Evolutionary conservation across 75 land plant species (phyloP).

Genomic region (Selaginella tamariscina): DNA sequence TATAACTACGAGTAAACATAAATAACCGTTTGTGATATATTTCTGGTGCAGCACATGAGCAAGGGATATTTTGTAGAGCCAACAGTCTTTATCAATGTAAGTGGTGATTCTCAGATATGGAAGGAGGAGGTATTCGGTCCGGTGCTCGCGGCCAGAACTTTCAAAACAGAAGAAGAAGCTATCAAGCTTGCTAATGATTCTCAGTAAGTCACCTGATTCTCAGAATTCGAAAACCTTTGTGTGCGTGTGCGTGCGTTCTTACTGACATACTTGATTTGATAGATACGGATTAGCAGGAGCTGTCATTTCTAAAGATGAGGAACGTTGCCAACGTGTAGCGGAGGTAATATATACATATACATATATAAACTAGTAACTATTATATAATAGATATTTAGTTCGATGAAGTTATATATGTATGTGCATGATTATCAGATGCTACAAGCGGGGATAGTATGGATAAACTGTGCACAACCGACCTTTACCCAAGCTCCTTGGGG

Average conservation of each 20-base stretch:
- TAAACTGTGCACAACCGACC: conserved; percentile 96
- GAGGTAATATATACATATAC: conserved; percentile 34
- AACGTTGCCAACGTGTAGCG: conserved; percentile 72
- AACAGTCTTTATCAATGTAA: conserved; percentile 62
- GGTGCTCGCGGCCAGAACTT: conserved; percentile 72
- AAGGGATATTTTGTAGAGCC: conserved; percentile 81
- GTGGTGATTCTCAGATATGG: conserved; percentile 87
- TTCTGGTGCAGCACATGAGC: conserved; percentile 51
- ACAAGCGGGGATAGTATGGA: conserved; percentile 90
- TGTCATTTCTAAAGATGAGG: conserved; percentile 82
- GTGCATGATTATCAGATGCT: conserved; percentile 37
- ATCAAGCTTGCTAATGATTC: conserved; percentile 86
- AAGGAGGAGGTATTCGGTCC: conserved; percentile 99
- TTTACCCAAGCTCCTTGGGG: conserved; percentile 99
- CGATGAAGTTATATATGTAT: neutral
- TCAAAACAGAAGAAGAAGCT: conserved; percentile 87
- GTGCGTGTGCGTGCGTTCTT: no score
- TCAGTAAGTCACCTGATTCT: conserved; percentile 37
- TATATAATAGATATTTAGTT: neutral
- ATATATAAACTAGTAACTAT: neutral
- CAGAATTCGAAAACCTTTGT: neutral
- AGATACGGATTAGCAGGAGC: conserved; percentile 96
- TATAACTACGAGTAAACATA: neutral
- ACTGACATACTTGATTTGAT: conserved; percentile 6
- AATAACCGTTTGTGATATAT: neutral